A percentile compares a stretch with the other conserved stretches of the same genome.
phyloP scores from a whole-genome alignment of 1,284 basidiomycete genomes.

The Austroboletus olivaceoglutinosus region DNA sequence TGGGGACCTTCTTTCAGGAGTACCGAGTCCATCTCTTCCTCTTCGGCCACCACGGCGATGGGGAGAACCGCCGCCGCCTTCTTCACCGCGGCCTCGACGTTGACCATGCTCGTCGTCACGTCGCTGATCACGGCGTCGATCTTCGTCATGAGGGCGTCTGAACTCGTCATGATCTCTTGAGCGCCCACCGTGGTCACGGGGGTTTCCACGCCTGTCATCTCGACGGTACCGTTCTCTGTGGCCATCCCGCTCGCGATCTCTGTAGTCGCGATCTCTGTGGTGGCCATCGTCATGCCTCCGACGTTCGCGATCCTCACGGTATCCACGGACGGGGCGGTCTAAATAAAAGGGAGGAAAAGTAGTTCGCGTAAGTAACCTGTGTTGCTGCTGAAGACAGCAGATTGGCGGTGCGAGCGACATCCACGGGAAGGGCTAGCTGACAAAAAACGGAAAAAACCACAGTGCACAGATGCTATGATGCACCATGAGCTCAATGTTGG shows the following conservation, averaged over 20 bases:
- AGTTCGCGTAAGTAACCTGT: constrained; percentile 48
- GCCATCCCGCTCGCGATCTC: constrained; percentile 43
- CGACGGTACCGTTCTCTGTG: constrained; percentile 41
- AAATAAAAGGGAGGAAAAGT: constrained; percentile 44
- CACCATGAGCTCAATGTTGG: constrained; percentile 59
- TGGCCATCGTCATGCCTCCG: constrained; percentile 54
- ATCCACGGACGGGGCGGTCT: constrained; percentile 47
- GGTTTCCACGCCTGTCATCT: constrained; percentile 40
- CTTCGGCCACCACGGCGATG: constrained; percentile 38
- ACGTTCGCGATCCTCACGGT: constrained; percentile 52
- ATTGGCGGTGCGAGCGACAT: constrained; percentile 38
- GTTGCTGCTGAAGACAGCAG: constrained; percentile 39
- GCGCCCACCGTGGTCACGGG: constrained; percentile 39
- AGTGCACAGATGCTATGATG: constrained; percentile 53
- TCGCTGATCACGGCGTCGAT: constrained; percentile 45
- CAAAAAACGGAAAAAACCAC: constrained; percentile 49
- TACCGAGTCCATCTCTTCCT: constrained; percentile 53
- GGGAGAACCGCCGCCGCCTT: constrained; percentile 35
- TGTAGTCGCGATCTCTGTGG: constrained; percentile 46
- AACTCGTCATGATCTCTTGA: constrained; percentile 45
- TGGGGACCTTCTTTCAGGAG: constrained; percentile 80
- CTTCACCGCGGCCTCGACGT: constrained; percentile 38
- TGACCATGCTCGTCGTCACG: constrained; percentile 46
- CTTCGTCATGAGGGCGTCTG: constrained; percentile 43
- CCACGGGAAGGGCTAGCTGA: constrained; percentile 53